These are phyloP conservation scores for Onygena corvina DNA, from an alignment of 2,329 filamentous ascomycete genomes.

Conservation along the genomic window DNA sequence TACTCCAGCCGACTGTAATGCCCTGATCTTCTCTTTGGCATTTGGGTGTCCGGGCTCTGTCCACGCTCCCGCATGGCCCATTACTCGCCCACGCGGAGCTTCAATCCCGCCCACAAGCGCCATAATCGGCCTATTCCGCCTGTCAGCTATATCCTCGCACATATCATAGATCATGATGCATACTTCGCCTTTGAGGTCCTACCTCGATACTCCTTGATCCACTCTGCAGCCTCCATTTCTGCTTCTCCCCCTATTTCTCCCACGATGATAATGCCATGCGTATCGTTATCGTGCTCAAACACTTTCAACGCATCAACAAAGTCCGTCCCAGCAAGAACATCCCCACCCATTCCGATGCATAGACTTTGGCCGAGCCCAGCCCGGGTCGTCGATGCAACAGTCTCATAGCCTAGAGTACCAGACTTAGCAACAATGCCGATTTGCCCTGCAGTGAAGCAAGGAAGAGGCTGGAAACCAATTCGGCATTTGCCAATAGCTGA, in stretches of 20 bases:
- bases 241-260: slow-evolving; percentile 60
- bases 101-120: slow-evolving; percentile 56
- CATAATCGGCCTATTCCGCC: slow-evolving; percentile 50
- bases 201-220: slow-evolving; percentile 55
- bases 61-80: slow-evolving; percentile 73
- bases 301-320: slow-evolving; percentile 58
- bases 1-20: slow-evolving; percentile 54
- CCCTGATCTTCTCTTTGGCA: slow-evolving; percentile 52
- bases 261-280: slow-evolving; percentile 58
- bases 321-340: slow-evolving; percentile 60
- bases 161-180: slow-evolving; percentile 8
- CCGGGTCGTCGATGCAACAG: slow-evolving; percentile 60
- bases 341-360: slow-evolving; percentile 66
- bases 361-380: slow-evolving; percentile 66
- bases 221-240: slow-evolving; percentile 60
- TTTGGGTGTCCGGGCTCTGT: slow-evolving; percentile 53
- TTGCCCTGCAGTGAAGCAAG: slow-evolving; percentile 56
- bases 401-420: slow-evolving; percentile 68
- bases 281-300: slow-evolving; percentile 54
- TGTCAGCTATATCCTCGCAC: slow-evolving; percentile 15
- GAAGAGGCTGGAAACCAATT: slow-evolving; percentile 64
- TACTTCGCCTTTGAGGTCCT: slow-evolving; percentile 52
- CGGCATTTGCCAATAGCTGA: slow-evolving; percentile 58
- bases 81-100: slow-evolving; percentile 53
- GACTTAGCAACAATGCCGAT: slow-evolving; percentile 71